Base-by-base conservation (phyloP, 495 filamentous ascomycete species). In the Poronia punctata region DNA sequence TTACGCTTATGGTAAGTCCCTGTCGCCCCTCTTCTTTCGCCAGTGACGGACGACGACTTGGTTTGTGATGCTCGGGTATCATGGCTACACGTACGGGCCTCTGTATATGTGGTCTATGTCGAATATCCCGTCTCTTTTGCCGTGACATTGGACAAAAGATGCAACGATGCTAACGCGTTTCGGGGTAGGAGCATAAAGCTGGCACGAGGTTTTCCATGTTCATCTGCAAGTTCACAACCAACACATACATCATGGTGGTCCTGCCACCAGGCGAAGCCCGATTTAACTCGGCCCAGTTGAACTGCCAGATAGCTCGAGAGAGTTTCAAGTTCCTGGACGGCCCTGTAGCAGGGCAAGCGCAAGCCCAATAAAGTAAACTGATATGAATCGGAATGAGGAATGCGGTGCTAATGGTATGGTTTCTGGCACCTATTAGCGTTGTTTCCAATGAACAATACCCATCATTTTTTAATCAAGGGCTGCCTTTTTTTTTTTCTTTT, bases 161-260 rank as follows among this genome's bases (percentile, higher is more conserved):
- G 14, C 21, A 30, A n/a, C 1, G 15, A 35, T 35, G 24, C 54
- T 57, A 48, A 57, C 33, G 3, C 2, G 3, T 6, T 1, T 9
- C 34, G 40, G 9, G n/a, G 35, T 15, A 59, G 55, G 75, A 79
- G 52, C 61, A 76, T 46, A 73, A 75, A 46, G 66, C 74, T 31
- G 66, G 64, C 41, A 44, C 64, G 15, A 70, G 78, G 34, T 98
- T 97, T 65, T 88, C 83, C 61, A 82, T 95, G 68, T 95, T 96
- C 57, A 82, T 94, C 28, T 81, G 83, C 47, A 84, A 88, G 40
- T 83, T 98, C 52, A 98, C 92, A 0, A 87, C 89, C 25, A 98
- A 98, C 54, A 97, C 92, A 7, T 97, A 96, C 53, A 82, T 97
- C 35, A 83, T 94, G 41, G 82, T 90, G 0, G 83, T 90, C 14